Percentiles rank a stretch among this genome's conserved stretches.
Evolutionary conservation across 2,329 filamentous ascomycete species (phyloP).

Genomic region (Nemania bipapillata): DNA sequence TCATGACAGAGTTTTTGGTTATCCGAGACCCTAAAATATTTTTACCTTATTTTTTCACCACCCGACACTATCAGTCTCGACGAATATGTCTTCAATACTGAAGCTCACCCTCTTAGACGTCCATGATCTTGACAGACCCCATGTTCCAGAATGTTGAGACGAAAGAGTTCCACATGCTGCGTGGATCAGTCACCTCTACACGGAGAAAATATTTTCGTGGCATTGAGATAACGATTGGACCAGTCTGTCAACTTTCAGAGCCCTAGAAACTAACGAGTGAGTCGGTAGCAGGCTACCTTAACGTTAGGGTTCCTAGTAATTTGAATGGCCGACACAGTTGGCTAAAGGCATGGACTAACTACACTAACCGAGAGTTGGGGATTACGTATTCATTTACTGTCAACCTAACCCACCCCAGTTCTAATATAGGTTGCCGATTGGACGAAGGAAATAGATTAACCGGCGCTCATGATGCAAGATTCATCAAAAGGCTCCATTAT

Average conservation of each 20-base stretch:
- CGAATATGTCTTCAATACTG: conserved; percentile 65
- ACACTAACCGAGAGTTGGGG: neutral
- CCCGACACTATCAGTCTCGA: conserved; percentile 67
- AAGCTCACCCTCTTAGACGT: conserved; percentile 51
- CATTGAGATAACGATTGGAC: neutral
- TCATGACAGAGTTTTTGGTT: conserved; percentile 68
- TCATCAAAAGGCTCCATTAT: neutral
- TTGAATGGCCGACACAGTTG: neutral
- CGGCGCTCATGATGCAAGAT: neutral
- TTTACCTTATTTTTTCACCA: conserved; percentile 60
- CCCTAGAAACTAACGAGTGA: neutral
- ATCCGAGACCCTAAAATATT: conserved; percentile 69
- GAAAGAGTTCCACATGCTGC: neutral
- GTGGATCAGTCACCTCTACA: neutral
- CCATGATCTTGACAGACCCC: neutral
- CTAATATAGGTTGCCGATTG: neutral
- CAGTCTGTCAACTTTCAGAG: neutral
- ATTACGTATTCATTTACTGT: neutral
- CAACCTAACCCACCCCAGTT: neutral
- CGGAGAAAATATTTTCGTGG: neutral
- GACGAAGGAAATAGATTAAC: too few species aligned
- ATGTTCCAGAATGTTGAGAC: neutral
- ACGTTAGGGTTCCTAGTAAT: neutral
- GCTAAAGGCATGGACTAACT: neutral
- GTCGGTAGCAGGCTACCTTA: neutral